Evolutionary conservation across 208 protist species (phyloP), one percentile per base, ranked within the genome.

Genomic region (Vickermania ingenoplastis): DNA sequence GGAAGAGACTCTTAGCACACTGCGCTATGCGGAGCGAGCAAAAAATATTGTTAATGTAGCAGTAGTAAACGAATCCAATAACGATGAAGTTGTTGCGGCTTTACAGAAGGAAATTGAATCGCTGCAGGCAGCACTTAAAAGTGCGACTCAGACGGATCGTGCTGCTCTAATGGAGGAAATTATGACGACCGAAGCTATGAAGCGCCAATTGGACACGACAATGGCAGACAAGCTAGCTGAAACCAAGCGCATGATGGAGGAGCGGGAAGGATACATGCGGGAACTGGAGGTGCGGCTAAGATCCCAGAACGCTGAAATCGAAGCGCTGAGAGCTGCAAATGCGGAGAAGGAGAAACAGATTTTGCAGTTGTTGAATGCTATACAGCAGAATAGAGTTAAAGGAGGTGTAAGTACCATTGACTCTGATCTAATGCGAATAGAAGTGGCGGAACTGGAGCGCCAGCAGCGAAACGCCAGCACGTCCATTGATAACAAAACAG

Each of bases 41-140:
- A 89, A 87, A 58, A 77, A 77, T n/a, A 95, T 97, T 64, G 68
- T 86, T 53, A 96, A 94, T 69, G 79, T 78, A 61, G 79, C 87
- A 0, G 73, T 87, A 4, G 79, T 96, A 41, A 96, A 96, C 59
- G 78, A 92, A 65, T 75, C 77, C 11, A 91, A 83, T 73, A 88
- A 81, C 69, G 90, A 91, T 65, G 84, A 88, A 61, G 63, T 91
- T 2, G 70, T 91, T 31, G 74, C 78, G 17, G 71, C 84, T 21
- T 59, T 89, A 31, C 85, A 87, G 52, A 77, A 72, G 48, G 81
- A 92, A 63, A 85, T 89, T 53, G 80, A 74, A 3, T 27, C 55
- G 0, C 77, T 86, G 28, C 79, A 78, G 63, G 49, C 27, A 17
- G 69, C 86, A 65, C 67, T 87, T 1, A 49, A 61, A n/a, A 79